phyloP scores from a whole-genome alignment of 1,284 basidiomycete genomes.

The Cystobasidium slooffiae region DNA sequence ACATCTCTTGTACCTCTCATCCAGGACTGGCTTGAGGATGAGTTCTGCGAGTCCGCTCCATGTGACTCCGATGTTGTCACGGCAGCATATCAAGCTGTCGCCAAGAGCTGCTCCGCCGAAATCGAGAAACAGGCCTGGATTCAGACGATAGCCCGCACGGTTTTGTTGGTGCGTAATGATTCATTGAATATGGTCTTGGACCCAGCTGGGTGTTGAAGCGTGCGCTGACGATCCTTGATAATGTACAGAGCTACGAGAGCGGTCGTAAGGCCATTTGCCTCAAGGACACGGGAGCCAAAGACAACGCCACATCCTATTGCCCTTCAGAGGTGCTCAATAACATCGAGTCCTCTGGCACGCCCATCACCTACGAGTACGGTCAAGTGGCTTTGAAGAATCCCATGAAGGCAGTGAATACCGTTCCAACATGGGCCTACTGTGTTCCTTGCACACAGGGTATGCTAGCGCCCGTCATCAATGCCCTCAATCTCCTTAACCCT shows the following conservation, averaged over 20 bases:
- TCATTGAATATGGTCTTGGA: not conserved
- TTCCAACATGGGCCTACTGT: slow-evolving; percentile 38
- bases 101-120: slow-evolving; percentile 17
- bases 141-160: slow-evolving; percentile 23
- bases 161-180: slow-evolving; percentile 18
- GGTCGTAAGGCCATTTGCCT: slow-evolving; percentile 25
- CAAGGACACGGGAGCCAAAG: slow-evolving; percentile 12
- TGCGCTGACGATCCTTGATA: too few species aligned
- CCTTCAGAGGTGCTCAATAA: slow-evolving; percentile 36
- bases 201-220: not conserved
- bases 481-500: slow-evolving; percentile 8
- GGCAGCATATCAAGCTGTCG: slow-evolving; percentile 11
- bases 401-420: not conserved
- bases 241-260: slow-evolving; percentile 25
- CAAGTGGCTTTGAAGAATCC: slow-evolving; percentile 20
- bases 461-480: slow-evolving; percentile 18
- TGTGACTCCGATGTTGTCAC: slow-evolving; percentile 17
- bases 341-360: slow-evolving; percentile 31
- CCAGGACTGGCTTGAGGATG: slow-evolving; percentile 20
- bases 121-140: slow-evolving; percentile 31
- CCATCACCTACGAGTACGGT: slow-evolving; percentile 25
- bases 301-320: slow-evolving; percentile 38
- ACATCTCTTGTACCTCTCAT: slow-evolving; percentile 3
- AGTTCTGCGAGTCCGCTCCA: slow-evolving; percentile 16
- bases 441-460: slow-evolving; percentile 17